Base-by-base conservation (phyloP, 2,329 filamentous ascomycete species). In the Neopestalotiopsis clavispora region DNA sequence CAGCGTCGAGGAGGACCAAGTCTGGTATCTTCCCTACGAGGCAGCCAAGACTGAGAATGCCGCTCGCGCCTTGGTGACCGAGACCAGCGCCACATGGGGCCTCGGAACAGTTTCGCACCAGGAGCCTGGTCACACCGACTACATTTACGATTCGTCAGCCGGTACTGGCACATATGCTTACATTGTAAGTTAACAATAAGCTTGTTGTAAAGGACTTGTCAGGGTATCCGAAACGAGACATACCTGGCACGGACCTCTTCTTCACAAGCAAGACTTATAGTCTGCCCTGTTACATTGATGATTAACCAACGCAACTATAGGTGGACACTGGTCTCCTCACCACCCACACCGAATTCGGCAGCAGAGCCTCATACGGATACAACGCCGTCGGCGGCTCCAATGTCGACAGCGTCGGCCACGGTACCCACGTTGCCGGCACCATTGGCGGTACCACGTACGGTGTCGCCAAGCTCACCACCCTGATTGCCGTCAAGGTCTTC, bases 391-490 rank as follows among this genome's bases (percentile, higher is more conserved):
- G 75, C 32, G 75, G 75, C n/a, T 59, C 52, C 65, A 59, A 67
- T n/a, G 65, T 67, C 23, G 65, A 67, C 28, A 67, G 52, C 30
- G 52, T 67, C 14, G 63, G 63, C 30, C 83, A 86, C 69, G 84
- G 84, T 52, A 86, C 84, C 1, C 84, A 85, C 72, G 79, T 81
- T 61, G 80, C 84, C 7, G 84, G 83, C 13, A 85, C 81, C 52
- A 81, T 85, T 56, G 83, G 76, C 40, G 79, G 81, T 67, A 76
- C 73, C 66, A 82, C 78, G 12, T 84, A 81, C 67, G 84, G 84
- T 69, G 83, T 86, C 1, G 78, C 82, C 38, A 85, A 85, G 74
- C 75, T 78, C 56, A 69, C 76, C 28, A 77, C 67, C 40, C 67
- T 85, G 67, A 77, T 86, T 67, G 79, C 78, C 20, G 81, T 86